phyloP scores from a whole-genome alignment of 2,329 filamentous ascomycete genomes.

The Zymoseptoria tritici region DNA sequence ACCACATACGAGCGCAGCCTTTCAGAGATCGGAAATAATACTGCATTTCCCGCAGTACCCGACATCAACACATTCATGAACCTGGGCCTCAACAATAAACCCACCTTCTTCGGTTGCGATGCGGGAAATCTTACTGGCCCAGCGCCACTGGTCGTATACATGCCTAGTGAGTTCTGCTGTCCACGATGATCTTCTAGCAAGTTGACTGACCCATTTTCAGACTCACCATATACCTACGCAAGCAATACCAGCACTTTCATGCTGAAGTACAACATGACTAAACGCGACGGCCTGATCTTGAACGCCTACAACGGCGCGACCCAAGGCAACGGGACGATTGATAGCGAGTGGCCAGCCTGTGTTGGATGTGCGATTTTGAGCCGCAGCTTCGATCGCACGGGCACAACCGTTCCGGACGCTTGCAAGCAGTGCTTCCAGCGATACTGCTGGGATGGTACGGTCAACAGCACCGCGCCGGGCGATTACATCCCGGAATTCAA shows the following conservation, averaged over 20 bases:
- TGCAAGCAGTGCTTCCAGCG: constrained; percentile 68
- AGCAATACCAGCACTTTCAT: constrained; percentile 78
- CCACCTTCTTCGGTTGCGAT: constrained; percentile 71
- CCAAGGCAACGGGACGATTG: constrained; percentile 69
- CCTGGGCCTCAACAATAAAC: constrained; percentile 62
- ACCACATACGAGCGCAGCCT: constrained; percentile 64
- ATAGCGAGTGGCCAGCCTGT: constrained; percentile 70
- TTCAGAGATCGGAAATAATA: constrained; percentile 55
- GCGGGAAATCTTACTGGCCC: constrained; percentile 52
- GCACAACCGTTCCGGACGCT: constrained; percentile 58
- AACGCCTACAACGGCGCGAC: constrained; percentile 85
- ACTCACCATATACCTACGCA: constrained; percentile 53
- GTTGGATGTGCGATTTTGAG: constrained; percentile 81
- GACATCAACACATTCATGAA: constrained; percentile 73
- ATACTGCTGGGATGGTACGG: constrained; percentile 93
- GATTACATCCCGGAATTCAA: constrained; percentile 24
- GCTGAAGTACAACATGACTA: constrained; percentile 51
- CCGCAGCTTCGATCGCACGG: constrained; percentile 66
- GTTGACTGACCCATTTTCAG: neutral
- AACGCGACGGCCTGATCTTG: constrained; percentile 72
- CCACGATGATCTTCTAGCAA: constrained; percentile 40
- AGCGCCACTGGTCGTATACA: constrained; percentile 72
- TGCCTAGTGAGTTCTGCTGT: constrained; percentile 55
- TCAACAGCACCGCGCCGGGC: constrained; percentile 27
- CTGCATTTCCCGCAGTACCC: constrained; percentile 64